A percentile compares a stretch with the other conserved stretches of the same genome.
Evolutionary conservation across 495 filamentous ascomycete species (phyloP).

Genomic region (Penicillium egyptiacum): DNA sequence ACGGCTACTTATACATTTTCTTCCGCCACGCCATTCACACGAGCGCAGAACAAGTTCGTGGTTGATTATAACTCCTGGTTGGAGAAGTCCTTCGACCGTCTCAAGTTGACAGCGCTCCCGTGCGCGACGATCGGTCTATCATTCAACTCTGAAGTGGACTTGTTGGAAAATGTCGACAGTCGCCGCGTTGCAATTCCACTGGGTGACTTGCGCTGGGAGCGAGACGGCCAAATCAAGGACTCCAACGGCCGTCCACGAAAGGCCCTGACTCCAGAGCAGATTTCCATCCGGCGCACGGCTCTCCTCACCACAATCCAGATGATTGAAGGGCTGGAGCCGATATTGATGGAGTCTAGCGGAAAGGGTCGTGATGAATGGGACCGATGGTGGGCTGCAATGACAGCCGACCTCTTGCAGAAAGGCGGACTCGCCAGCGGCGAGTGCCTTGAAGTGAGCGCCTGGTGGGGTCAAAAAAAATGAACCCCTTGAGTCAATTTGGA

Average conservation of each 20-base stretch:
- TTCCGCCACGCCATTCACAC: conserved; percentile 75
- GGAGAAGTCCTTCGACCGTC: conserved; percentile 69
- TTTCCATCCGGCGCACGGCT: conserved; percentile 73
- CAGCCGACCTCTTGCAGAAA: conserved; percentile 74
- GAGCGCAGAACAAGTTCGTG: conserved; percentile 77
- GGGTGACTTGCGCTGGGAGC: conserved; percentile 85
- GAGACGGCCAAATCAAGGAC: conserved; percentile 52
- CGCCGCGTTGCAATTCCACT: conserved; percentile 82
- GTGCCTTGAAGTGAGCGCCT: conserved; percentile 90
- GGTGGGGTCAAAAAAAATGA: conserved; percentile 78
- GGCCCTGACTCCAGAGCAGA: conserved; percentile 67
- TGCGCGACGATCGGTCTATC: conserved; percentile 77
- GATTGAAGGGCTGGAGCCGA: conserved; percentile 83
- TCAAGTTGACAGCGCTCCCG: conserved; percentile 69
- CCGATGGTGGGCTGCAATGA: conserved; percentile 84
- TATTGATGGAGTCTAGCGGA: conserved; percentile 76
- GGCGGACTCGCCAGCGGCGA: conserved; percentile 80
- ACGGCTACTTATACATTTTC: conserved; percentile 81
- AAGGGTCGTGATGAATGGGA: conserved; percentile 94
- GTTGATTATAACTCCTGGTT: conserved; percentile 83
- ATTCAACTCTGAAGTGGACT: conserved; percentile 76
- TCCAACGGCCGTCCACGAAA: conserved; percentile 39
- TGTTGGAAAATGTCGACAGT: conserved; percentile 65
- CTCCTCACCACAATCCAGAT: conserved; percentile 79
- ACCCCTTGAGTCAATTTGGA: conserved; percentile 22